Evolutionary conservation across 2,329 filamentous ascomycete genomes (phyloP).

Genomic region (Microcyclospora tardicrescens): DNA sequence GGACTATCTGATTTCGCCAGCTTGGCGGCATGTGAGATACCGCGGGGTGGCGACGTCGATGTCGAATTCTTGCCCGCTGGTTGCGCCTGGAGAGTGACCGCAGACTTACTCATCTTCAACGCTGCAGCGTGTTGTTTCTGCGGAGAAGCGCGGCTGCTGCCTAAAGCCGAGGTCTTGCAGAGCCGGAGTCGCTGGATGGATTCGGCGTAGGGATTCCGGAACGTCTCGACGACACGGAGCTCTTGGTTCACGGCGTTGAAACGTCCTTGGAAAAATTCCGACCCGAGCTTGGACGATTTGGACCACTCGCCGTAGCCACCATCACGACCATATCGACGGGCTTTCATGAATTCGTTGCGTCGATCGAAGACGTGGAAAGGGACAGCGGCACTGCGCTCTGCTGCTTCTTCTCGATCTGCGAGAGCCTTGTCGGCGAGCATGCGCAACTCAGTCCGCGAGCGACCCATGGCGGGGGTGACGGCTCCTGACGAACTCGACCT

Average conservation of each 20-base stretch:
- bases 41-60: conserved; percentile 4
- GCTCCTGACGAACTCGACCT: conserved; percentile 17
- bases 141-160: neutral
- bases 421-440: conserved; percentile 22
- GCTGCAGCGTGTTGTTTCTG: conserved; percentile 3
- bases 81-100: conserved; percentile 6
- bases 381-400: conserved; percentile 15
- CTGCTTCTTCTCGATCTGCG: conserved; percentile 17
- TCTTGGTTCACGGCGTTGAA: conserved; percentile 23
- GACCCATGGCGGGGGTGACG: conserved; percentile 18
- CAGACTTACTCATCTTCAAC: conserved; percentile 9
- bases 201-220: conserved; percentile 21
- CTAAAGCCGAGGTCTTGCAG: conserved; percentile 9
- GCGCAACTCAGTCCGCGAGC: conserved; percentile 19
- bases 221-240: conserved; percentile 21
- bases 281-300: conserved; percentile 10
- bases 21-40: neutral
- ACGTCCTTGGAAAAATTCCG: conserved; percentile 23
- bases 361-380: conserved; percentile 22
- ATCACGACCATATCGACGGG: conserved; percentile 13
- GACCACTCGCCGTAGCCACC: conserved; percentile 1
- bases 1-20: conserved; percentile 4
- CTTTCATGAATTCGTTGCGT: conserved; percentile 22
- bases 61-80: conserved; percentile 2
- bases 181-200: conserved; percentile 13